phyloP scores from a whole-genome alignment of 176 grass and related monocot species.

The Lolium perenne region DNA sequence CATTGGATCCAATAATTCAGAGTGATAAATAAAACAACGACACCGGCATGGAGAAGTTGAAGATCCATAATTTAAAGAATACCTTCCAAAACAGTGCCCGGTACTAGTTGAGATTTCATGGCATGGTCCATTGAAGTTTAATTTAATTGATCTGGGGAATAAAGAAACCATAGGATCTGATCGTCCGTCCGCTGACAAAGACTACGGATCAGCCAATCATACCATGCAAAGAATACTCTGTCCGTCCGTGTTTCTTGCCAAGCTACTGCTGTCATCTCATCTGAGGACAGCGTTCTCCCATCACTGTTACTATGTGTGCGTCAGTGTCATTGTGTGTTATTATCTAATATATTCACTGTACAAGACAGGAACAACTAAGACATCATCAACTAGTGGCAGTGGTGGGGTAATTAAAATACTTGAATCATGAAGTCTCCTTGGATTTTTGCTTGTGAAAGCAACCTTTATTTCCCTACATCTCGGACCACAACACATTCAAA shows the following conservation, averaged over 20 bases:
- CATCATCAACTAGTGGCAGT: not conserved
- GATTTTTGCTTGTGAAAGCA: not conserved
- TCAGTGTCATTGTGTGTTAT: not conserved
- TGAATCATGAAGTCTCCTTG: not conserved
- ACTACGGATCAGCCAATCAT: not conserved
- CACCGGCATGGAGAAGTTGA: not conserved
- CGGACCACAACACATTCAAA: no score
- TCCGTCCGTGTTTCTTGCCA: not conserved
- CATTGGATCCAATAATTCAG: not conserved
- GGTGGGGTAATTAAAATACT: not conserved
- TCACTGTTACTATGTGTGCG: not conserved
- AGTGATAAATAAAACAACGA: no score
- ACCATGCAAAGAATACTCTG: not conserved
- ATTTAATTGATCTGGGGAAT: not conserved
- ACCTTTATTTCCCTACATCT: not conserved
- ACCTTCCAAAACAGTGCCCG: not conserved
- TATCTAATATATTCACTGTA: no score
- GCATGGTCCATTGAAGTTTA: no score
- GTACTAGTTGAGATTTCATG: not conserved
- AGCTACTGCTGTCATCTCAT: not conserved
- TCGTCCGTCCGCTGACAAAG: not conserved
- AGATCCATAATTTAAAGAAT: not conserved
- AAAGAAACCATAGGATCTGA: not conserved
- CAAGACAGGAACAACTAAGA: not conserved
- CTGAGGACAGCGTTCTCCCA: not conserved